phyloP scores from a whole-genome alignment of 345 rosid species.

The Salix udensis region DNA sequence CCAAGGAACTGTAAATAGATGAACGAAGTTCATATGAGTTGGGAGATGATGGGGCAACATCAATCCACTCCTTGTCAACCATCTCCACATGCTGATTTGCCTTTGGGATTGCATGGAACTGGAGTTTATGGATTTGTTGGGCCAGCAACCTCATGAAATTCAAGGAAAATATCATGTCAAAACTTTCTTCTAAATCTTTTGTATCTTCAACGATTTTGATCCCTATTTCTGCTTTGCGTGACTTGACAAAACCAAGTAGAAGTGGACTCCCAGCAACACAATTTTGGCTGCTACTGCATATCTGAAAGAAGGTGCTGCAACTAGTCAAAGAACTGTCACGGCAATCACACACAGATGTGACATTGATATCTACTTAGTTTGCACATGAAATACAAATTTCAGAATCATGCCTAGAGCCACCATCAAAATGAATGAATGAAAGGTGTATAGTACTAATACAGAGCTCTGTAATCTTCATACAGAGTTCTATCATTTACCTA shows the following conservation, averaged over 20 bases:
- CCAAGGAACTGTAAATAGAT: conserved; percentile 49
- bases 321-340: not conserved
- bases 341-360: not conserved
- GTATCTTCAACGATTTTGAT: conserved; percentile 34
- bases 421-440: no score
- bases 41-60: conserved; percentile 46
- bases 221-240: conserved; percentile 52
- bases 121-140: conserved; percentile 37
- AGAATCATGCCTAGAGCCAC: no score
- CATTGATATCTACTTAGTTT: no score
- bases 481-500: no score
- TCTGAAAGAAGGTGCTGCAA: conserved; percentile 33
- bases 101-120: conserved; percentile 39
- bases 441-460: no score
- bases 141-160: conserved; percentile 40
- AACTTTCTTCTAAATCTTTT: conserved; percentile 26
- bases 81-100: conserved; percentile 46
- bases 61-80: conserved; percentile 63
- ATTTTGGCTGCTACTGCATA: conserved; percentile 30
- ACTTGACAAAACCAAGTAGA: conserved; percentile 48
- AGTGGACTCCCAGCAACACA: conserved; percentile 25
- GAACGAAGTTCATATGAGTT: conserved; percentile 59
- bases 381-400: no score
- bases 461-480: no score
- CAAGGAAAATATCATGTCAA: conserved; percentile 46